Conservation (phyloP, 768 basidiomycete species). For the Cubamyces lactineus region DNA sequence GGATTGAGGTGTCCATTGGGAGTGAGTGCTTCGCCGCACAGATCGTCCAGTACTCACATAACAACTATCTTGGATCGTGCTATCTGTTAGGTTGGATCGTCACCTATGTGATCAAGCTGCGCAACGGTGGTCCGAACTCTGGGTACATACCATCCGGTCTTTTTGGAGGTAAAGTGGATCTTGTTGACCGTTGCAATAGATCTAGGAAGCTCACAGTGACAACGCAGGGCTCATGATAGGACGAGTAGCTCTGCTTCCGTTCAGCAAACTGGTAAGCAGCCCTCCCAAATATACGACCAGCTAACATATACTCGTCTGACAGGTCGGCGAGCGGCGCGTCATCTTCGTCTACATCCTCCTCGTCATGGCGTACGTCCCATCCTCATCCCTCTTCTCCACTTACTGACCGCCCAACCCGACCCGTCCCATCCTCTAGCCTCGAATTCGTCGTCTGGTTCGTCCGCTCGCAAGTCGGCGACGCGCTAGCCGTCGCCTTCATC, state of each 20-base stretch:
- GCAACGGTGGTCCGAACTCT: constrained; percentile 48
- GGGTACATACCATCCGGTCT: constrained; percentile 57
- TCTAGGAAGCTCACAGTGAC: neutral
- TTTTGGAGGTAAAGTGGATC: constrained; percentile 41
- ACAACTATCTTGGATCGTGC: too few species aligned
- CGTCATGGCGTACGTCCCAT: constrained; percentile 38
- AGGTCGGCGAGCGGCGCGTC: constrained; percentile 43
- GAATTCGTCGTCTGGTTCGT: constrained; percentile 63
- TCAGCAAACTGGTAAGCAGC: constrained; percentile 46
- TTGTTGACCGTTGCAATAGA: too few species aligned
- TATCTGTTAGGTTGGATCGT: constrained; percentile 53
- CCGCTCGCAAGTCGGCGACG: constrained; percentile 53
- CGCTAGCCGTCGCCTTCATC: constrained; percentile 54
- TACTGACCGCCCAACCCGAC: too few species aligned
- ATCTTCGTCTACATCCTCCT: constrained; percentile 25
- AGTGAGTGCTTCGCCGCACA: constrained; percentile 33
- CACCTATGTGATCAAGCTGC: constrained; percentile 49
- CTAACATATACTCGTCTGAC: neutral
- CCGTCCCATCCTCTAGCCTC: constrained; percentile 44
- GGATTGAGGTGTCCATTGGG: constrained; percentile 41
- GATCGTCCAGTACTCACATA: too few species aligned
- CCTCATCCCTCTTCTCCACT: neutral
- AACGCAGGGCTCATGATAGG: constrained; percentile 52
- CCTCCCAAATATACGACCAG: constrained; percentile 29
- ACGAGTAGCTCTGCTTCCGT: constrained; percentile 51